phyloP scores from a whole-genome alignment of 495 filamentous ascomycete genomes.

The Hypoxylon fragiforme region DNA sequence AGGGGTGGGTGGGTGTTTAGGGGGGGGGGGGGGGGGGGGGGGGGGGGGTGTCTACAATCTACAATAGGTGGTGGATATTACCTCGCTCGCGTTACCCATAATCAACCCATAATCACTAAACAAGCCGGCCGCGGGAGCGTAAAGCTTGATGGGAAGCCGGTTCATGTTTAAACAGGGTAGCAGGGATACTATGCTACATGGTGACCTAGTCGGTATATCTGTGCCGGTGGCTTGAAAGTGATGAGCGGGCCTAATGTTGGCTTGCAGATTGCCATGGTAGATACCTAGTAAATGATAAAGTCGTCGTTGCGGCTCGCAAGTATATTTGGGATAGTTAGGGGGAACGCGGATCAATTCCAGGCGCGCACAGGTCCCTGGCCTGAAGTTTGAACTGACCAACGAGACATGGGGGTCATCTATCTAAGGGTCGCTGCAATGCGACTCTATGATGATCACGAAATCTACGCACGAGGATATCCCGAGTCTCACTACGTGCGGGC shows the following conservation, averaged over 20 bases:
- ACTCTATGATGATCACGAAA: conserved; percentile 30
- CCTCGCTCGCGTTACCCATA: conserved; percentile 18
- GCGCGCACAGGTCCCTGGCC: conserved; percentile 1
- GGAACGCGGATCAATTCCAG: conserved; percentile 13
- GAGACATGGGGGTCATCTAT: conserved; percentile 19
- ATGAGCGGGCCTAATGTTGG: conserved; percentile 15
- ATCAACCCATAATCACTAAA: conserved; percentile 11
- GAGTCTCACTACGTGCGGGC: conserved; percentile 11
- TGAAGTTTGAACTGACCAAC: not conserved
- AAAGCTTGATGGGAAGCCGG: conserved; percentile 8
- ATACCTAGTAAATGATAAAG: conserved; percentile 20
- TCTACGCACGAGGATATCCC: conserved; percentile 23
- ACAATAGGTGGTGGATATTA: conserved; percentile 10
- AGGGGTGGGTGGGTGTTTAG: not conserved
- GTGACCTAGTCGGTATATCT: conserved; percentile 16
- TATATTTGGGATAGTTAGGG: too few relatives aligned
- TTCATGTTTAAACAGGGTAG: conserved; percentile 11
- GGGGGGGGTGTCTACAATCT: conserved; percentile 17
- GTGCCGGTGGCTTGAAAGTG: conserved; percentile 17
- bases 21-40: too few relatives aligned
- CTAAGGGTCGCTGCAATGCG: conserved; percentile 31
- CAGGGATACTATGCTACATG: conserved; percentile 26
- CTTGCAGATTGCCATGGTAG: conserved; percentile 19
- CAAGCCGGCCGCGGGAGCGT: not conserved
- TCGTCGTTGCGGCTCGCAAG: conserved; percentile 28